Base-by-base conservation (phyloP, 1,284 basidiomycete species). In the Papiliotrema fonsecae region DNA sequence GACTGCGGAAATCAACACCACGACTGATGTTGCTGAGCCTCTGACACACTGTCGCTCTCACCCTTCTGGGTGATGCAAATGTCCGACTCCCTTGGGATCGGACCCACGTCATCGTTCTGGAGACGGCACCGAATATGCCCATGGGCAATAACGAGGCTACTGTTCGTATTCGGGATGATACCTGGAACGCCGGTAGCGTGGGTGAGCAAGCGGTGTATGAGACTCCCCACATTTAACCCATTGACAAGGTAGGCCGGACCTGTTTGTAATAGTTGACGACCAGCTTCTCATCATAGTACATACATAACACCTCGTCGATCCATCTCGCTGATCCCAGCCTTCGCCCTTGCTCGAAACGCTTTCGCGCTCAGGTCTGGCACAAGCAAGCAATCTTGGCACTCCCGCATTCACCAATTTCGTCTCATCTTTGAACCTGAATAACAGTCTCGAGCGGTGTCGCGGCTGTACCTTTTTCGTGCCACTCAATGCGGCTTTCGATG, bases 391-490 rank as follows among this genome's bases (percentile, higher is more conserved):
- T 13, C 46, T 50, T 27, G 60, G 59, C 31, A 47, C 67, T 9
- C 50, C 61, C 3, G 47, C 45, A 22, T 49, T 57, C 24, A 36
- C 49, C 22, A 50, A 52, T 24, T 47, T 61, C 3, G 52, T 65
- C 28, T 35, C 45, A 5, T 39, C 35, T 13, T 39, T 60, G 19
- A 54, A 52, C 1, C 34, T 64, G 22, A 54, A 56, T 26, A 36
- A 57, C 19, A 51, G 51, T n/a, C 50, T 70, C 18, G 44, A 51
- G 21, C 16, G 26, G 10, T 64, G 64, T 35, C 42, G 52, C 6
- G 67, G 67, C 6, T 57, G 69, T 42, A 72, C 69, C n/a, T 56
- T 68, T 48, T 67, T 72, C 44, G 60, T 69, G n/a, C 69, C 69
- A 9, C 54, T 58, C 45, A 56, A 72, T 50, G 32, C 49, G 1